Evolutionary conservation across 139 green algal species (phyloP), one percentile per base, ranked within the genome.

Genomic region (Zygnema cylindricum): DNA sequence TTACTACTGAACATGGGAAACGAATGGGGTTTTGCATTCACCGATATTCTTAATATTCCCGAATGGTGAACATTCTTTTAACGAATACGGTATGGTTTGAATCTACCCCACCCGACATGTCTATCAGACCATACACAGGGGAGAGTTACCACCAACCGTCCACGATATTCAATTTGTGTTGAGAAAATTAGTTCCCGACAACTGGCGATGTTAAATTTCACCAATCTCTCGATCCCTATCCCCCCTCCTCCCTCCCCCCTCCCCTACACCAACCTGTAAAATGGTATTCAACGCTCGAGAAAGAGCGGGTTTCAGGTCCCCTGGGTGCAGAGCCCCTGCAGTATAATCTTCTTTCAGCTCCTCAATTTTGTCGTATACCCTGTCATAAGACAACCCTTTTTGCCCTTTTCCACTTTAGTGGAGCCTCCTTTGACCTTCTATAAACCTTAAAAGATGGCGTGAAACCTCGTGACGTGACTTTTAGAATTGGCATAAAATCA

Each of bases 221-320:
- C 39, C 39, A 79, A 49, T 79, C 39, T 63, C 49, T 63, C 49
- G 7, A 63, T 16, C 16, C 7, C 16, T 63, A 63, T 63, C 16
- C 49, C 7, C 7, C 49, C 49, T 63, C 49, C 16, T n/a, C n/a
- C n/a, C n/a, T n/a, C n/a, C n/a, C 35, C n/a, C n/a, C n/a, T n/a
- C n/a, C n/a, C n/a, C n/a, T n/a, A n/a, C n/a, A 88, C 75, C 38
- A 2, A 90, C 86, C 88, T 91, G 88, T 83, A 99, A 92, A 57
- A 99, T 99, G 16, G 43, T 32, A 92, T 99, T 99, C 36, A 99
- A 79, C 11, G 92, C 89, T 30, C 69, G 92, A 1, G 94, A 86
- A 49, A 99, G 90, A 0, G 93, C 86, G 3, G 94, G 91, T 91
- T 98, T 98, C 23, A 98, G 89, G 91, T 98, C 96, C 2, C 79